A percentile compares a stretch with the other conserved stretches of the same genome.
These are phyloP conservation scores for Mimosa bimucronata DNA, from an alignment of 306 rosid genomes.

Conservation along the genomic window DNA sequence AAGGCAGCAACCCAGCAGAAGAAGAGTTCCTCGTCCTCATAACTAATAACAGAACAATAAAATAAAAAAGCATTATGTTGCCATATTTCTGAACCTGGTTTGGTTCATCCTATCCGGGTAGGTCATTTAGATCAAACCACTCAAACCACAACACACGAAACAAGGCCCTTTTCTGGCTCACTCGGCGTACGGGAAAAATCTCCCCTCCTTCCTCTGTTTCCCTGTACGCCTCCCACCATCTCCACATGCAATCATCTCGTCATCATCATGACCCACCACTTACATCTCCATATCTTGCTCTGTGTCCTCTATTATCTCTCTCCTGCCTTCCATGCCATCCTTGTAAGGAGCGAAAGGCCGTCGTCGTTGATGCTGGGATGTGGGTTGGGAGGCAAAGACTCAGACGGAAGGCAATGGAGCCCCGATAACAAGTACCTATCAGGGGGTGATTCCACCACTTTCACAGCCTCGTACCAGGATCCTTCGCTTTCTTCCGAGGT, in stretches of 20 bases:
- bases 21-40: background rate
- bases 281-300: conserved; percentile 20
- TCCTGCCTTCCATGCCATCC: conserved; percentile 36
- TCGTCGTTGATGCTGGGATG: conserved; percentile 46
- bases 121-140: conserved; percentile 1
- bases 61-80: conserved; percentile 20
- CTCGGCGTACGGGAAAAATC: conserved; percentile 48
- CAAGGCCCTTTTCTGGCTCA: conserved; percentile 14
- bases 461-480: conserved; percentile 54
- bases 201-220: conserved; percentile 19
- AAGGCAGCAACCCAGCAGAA: conserved; percentile 5
- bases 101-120: conserved; percentile 54
- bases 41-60: conserved; percentile 10
- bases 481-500: conserved; percentile 50
- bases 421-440: conserved; percentile 45
- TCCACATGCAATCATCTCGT: conserved; percentile 13
- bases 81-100: conserved; percentile 43
- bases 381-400: conserved; percentile 48
- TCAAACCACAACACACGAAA: background rate
- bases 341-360: conserved; percentile 16
- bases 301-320: conserved; percentile 22
- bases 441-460: conserved; percentile 28
- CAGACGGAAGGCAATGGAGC: conserved; percentile 52
- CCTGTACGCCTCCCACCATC: conserved; percentile 47
- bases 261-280: conserved; percentile 34